These are phyloP conservation scores for Ambrosia hybrid DNA, from an alignment of 140 eudicot genomes.

Conservation along the genomic window DNA sequence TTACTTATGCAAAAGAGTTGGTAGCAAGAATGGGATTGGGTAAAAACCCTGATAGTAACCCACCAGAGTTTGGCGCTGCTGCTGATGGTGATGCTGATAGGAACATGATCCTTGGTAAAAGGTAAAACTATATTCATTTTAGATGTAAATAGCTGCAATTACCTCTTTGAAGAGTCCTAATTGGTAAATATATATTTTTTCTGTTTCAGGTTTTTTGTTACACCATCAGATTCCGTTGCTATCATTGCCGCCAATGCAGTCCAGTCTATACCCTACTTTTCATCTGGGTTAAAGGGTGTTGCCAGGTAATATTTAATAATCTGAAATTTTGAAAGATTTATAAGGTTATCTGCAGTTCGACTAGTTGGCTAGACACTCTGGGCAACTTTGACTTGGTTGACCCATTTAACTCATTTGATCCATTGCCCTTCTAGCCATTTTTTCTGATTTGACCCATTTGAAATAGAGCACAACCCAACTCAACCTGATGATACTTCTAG, in stretches of 20 bases:
- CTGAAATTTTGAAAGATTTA: too few relatives aligned
- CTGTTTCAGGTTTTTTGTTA: slow-evolving; percentile 78
- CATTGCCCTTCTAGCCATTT: too few relatives aligned
- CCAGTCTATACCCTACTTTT: slow-evolving; percentile 85
- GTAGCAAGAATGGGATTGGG: slow-evolving; percentile 93
- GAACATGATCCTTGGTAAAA: slow-evolving; percentile 95
- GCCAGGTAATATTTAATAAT: slow-evolving; percentile 54
- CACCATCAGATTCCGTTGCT: slow-evolving; percentile 99
- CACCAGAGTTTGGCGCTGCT: slow-evolving; percentile 98
- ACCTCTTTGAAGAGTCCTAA: neutral
- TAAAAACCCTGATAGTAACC: slow-evolving; percentile 59
- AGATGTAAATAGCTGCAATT: neutral
- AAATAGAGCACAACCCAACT: too few relatives aligned
- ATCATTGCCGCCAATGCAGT: slow-evolving; percentile 99
- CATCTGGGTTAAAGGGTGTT: slow-evolving; percentile 90
- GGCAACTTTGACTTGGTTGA: too few relatives aligned
- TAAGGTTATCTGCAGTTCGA: too few relatives aligned
- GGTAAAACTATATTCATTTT: slow-evolving; percentile 32
- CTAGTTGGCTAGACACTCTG: too few relatives aligned
- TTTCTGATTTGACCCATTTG: too few relatives aligned
- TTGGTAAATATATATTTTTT: neutral
- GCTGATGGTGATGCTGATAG: slow-evolving; percentile 99
- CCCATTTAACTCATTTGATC: too few relatives aligned
- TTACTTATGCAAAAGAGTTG: slow-evolving; percentile 90
- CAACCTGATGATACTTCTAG: too few relatives aligned